phyloP scores from a whole-genome alignment of 1,139 yeast species.

The Nakaseomyces nivariensis region DNA sequence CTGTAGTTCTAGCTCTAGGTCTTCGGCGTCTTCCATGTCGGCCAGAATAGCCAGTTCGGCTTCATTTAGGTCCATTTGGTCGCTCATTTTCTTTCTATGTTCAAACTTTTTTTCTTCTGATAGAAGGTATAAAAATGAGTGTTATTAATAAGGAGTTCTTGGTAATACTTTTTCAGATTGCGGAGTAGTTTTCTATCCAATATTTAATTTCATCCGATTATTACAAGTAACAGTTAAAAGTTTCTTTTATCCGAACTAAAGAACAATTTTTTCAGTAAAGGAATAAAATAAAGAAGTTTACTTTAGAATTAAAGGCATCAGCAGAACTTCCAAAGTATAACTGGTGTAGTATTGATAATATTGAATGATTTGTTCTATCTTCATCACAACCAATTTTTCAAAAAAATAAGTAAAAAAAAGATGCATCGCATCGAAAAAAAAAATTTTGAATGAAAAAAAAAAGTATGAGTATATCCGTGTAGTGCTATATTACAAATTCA shows the following conservation, averaged over 20 bases:
- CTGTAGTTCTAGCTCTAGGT: not conserved
- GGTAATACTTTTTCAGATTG: no score
- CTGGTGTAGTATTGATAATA: not conserved
- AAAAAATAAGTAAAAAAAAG: no score
- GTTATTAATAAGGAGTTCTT: no score
- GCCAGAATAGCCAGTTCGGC: constrained; percentile 1
- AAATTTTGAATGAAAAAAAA: no score
- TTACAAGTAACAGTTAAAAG: no score
- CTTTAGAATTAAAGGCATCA: constrained; percentile 1
- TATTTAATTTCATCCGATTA: not conserved
- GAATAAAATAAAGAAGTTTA: not conserved
- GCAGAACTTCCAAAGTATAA: not conserved
- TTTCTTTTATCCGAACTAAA: no score
- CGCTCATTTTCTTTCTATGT: not conserved
- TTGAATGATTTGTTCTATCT: not conserved
- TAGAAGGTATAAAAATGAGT: no score
- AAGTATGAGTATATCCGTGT: no score
- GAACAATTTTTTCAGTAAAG: no score
- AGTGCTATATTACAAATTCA: no score
- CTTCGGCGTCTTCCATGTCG: constrained; percentile 2
- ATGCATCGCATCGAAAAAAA: no score
- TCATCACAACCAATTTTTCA: no score
- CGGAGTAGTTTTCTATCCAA: not conserved
- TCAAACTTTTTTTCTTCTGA: not conserved
- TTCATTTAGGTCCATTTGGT: not conserved